These are phyloP conservation scores for Gynostemma pentaphyllum DNA, from an alignment of 306 rosid species.

Conservation along the genomic window DNA sequence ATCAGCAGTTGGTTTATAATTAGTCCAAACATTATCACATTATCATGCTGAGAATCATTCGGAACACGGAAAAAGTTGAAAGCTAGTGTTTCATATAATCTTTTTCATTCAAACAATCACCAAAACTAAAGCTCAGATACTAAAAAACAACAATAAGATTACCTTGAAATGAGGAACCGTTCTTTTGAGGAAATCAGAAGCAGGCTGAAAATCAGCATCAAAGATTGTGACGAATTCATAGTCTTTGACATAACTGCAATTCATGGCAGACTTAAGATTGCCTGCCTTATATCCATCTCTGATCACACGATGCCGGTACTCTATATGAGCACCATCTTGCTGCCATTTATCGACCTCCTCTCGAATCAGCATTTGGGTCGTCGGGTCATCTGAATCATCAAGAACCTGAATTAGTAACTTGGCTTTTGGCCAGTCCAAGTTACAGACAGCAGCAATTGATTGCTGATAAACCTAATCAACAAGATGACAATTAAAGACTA, in stretches of 20 bases:
- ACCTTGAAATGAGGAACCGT: slow-evolving; percentile 72
- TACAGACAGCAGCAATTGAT: slow-evolving; percentile 63
- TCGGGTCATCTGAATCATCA: slow-evolving; percentile 64
- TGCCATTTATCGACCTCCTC: slow-evolving; percentile 59
- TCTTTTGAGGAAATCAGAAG: slow-evolving; percentile 45
- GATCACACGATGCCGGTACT: slow-evolving; percentile 48
- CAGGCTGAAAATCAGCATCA: slow-evolving; percentile 76
- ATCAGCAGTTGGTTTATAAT: slow-evolving; percentile 10
- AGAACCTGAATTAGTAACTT: slow-evolving; percentile 54
- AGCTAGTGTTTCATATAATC: not conserved
- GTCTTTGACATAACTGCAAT: slow-evolving; percentile 46
- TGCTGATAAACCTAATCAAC: slow-evolving; percentile 58
- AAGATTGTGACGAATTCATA: slow-evolving; percentile 65
- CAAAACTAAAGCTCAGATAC: not conserved
- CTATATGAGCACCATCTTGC: slow-evolving; percentile 47
- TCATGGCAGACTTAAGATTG: slow-evolving; percentile 78
- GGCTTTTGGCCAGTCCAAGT: slow-evolving; percentile 66
- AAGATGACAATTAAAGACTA: not conserved
- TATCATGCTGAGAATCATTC: not conserved
- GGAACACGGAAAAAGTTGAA: not conserved
- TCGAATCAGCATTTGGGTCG: slow-evolving; percentile 50
- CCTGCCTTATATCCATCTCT: slow-evolving; percentile 73
- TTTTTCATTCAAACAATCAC: not conserved
- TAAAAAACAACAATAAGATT: not conserved
- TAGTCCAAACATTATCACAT: not conserved